These are phyloP conservation scores for Annulohypoxylon maeteangense DNA, from an alignment of 495 filamentous ascomycete species.

Conservation along the genomic window DNA sequence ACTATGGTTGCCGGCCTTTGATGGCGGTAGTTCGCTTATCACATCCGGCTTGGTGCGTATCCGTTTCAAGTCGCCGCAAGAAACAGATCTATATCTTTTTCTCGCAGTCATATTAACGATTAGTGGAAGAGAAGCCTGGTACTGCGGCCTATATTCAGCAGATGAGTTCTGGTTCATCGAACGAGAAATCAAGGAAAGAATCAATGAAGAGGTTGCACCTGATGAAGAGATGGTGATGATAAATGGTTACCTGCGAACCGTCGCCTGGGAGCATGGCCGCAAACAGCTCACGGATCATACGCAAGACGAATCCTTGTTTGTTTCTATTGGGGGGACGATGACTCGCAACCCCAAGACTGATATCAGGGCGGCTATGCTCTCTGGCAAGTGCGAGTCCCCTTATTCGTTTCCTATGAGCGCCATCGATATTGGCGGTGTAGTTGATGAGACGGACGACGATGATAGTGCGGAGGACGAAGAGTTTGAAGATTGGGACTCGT, in stretches of 20 bases:
- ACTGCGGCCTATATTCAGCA: slow-evolving; percentile 3
- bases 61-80: slow-evolving; percentile 29
- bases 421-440: background rate
- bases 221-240: slow-evolving; percentile 11
- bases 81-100: slow-evolving; percentile 22
- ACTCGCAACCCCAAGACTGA: background rate
- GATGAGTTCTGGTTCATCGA: slow-evolving; percentile 15
- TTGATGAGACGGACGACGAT: slow-evolving; percentile 23
- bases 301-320: slow-evolving; percentile 19
- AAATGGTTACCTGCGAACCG: background rate
- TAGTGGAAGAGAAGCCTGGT: slow-evolving; percentile 3
- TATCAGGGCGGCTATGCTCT: slow-evolving; percentile 21
- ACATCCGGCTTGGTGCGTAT: slow-evolving; percentile 23
- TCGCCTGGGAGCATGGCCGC: slow-evolving; percentile 9
- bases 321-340: slow-evolving; percentile 18
- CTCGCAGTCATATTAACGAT: slow-evolving; percentile 23
- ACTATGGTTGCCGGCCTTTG: slow-evolving; percentile 12
- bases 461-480: slow-evolving; percentile 15
- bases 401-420: slow-evolving; percentile 21
- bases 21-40: slow-evolving; percentile 16
- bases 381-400: slow-evolving; percentile 15
- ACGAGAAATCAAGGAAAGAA: slow-evolving; percentile 8
- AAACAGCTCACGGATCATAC: background rate
- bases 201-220: background rate
- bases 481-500: slow-evolving; percentile 19